A percentile compares a stretch with the other conserved stretches of the same genome.
These are phyloP conservation scores for Pseudogymnoascus sp. DNA, from an alignment of 2,329 filamentous ascomycete genomes.

Conservation along the genomic window DNA sequence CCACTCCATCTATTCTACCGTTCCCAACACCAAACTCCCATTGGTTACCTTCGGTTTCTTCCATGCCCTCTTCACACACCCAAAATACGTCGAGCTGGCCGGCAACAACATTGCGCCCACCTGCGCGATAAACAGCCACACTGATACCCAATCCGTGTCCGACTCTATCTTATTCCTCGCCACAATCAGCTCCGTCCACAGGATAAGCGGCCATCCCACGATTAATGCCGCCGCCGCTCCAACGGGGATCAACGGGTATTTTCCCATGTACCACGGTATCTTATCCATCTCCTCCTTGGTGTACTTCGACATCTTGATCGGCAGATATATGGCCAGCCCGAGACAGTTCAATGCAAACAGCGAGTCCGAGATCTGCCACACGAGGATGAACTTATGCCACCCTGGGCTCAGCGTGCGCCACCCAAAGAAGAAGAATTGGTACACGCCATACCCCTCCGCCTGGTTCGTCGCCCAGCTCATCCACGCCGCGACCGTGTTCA, in stretches of 20 bases:
- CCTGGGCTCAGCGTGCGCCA: not conserved
- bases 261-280: not conserved
- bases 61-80: not conserved
- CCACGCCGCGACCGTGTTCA: constrained; percentile 12
- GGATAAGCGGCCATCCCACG: constrained; percentile 2
- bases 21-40: not conserved
- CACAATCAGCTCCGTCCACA: constrained; percentile 9
- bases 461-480: constrained; percentile 11
- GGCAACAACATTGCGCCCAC: constrained; percentile 10
- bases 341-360: not conserved
- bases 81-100: constrained; percentile 11
- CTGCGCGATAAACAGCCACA: constrained; percentile 9
- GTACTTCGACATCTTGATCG: not conserved
- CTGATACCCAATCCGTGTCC: constrained; percentile 8
- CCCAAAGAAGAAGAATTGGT: constrained; percentile 12
- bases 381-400: not conserved
- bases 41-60: not conserved
- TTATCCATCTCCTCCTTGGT: not conserved
- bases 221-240: not conserved
- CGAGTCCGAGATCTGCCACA: not conserved
- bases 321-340: not conserved
- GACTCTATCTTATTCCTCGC: constrained; percentile 10
- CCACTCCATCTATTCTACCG: not conserved
- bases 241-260: not conserved
- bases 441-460: constrained; percentile 8